A percentile compares a stretch with the other conserved stretches of the same genome.
Conservation (phyloP, 192 early-diverging fungal genomes). For the Physocladia obscura region DNA sequence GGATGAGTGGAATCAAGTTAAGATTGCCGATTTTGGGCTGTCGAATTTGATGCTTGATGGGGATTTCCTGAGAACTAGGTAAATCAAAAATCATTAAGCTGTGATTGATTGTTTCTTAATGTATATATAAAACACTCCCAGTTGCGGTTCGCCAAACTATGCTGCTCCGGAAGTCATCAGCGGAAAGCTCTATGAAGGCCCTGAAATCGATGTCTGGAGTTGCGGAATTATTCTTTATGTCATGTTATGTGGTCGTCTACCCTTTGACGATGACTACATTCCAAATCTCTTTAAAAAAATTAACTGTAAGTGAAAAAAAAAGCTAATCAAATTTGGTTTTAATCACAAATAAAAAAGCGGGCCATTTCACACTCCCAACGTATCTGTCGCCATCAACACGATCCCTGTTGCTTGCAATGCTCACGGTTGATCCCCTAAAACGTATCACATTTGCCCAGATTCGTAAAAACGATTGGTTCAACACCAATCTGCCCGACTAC, state of each 20-base stretch:
- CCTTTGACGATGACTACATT: conserved; percentile 98
- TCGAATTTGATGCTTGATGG: conserved; percentile 54
- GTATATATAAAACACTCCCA: too few species aligned
- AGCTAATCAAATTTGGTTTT: conserved; percentile 5
- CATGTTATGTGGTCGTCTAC: conserved; percentile 91
- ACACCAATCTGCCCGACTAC: conserved; percentile 87
- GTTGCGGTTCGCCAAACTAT: conserved; percentile 48
- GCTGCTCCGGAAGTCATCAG: conserved; percentile 71
- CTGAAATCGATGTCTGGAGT: conserved; percentile 99
- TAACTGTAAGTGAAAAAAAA: conserved; percentile 67
- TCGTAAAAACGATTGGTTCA: conserved; percentile 87
- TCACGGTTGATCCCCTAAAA: conserved; percentile 94
- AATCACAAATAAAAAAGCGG: conserved; percentile 50
- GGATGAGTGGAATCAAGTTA: conserved; percentile 56
- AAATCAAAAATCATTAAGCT: conserved; percentile 54
- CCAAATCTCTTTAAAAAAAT: conserved; percentile 82
- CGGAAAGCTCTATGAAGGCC: conserved; percentile 79
- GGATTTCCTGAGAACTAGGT: conserved; percentile 57
- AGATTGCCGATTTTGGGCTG: conserved; percentile 64
- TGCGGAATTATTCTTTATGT: conserved; percentile 96
- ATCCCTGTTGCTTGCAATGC: conserved; percentile 80
- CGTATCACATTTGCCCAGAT: conserved; percentile 91
- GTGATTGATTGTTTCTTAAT: background rate
- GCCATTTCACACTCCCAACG: conserved; percentile 87
- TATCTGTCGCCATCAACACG: conserved; percentile 84